phyloP scores from a whole-genome alignment of 2,329 filamentous ascomycete genomes.

The Sarocladium brachiariae region DNA sequence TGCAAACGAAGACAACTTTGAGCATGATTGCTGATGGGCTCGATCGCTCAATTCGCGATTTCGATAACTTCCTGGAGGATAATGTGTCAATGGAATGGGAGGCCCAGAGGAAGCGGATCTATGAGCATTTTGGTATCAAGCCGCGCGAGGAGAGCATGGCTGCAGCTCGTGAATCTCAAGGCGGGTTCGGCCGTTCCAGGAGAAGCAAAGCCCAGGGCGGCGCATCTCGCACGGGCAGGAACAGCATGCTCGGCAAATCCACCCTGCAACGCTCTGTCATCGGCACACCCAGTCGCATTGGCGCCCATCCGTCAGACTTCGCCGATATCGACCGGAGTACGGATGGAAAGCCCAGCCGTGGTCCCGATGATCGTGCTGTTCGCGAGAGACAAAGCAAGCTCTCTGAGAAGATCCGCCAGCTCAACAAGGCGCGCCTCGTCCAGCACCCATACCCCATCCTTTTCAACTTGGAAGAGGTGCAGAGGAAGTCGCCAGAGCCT shows the following conservation, averaged over 20 bases:
- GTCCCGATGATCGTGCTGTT: constrained; percentile 63
- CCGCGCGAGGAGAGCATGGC: constrained; percentile 41
- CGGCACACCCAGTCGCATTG: constrained; percentile 65
- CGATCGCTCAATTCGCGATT: constrained; percentile 81
- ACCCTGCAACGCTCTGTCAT: constrained; percentile 79
- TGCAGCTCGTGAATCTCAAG: constrained; percentile 36
- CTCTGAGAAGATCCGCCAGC: constrained; percentile 67
- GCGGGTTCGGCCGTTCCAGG: constrained; percentile 54
- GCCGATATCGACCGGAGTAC: constrained; percentile 56
- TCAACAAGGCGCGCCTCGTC: constrained; percentile 67
- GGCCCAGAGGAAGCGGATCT: constrained; percentile 83
- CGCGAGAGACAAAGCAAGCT: constrained; percentile 81
- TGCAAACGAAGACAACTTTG: constrained; percentile 85
- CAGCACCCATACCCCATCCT: constrained; percentile 66
- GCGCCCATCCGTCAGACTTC: constrained; percentile 58
- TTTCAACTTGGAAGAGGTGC: constrained; percentile 67
- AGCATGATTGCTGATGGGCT: constrained; percentile 90
- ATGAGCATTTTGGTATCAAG: constrained; percentile 90
- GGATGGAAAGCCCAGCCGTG: constrained; percentile 17
- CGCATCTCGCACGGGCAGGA: constrained; percentile 49
- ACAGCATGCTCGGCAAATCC: constrained; percentile 47
- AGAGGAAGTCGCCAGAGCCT: constrained; percentile 61
- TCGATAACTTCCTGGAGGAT: constrained; percentile 89
- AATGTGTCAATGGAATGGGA: constrained; percentile 96
- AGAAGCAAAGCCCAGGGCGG: constrained; percentile 41